A percentile compares a stretch with the other conserved stretches of the same genome.
Evolutionary conservation across 371 early-diverging fungal species (phyloP).

Genomic region (Mucor piriformis): DNA sequence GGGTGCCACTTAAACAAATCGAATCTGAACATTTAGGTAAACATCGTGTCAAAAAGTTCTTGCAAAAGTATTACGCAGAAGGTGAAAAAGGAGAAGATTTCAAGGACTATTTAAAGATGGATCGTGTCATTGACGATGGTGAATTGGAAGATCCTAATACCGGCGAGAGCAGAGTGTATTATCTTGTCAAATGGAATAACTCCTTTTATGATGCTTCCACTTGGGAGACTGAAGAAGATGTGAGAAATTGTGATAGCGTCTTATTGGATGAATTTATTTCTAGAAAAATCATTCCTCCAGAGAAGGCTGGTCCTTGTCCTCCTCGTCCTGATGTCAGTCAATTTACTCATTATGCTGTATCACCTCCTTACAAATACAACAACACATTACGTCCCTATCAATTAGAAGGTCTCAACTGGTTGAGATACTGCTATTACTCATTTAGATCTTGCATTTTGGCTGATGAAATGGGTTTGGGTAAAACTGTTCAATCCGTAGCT

Average conservation of each 20-base stretch:
- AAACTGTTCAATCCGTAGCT: constrained; percentile 82
- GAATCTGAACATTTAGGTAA: constrained; percentile 75
- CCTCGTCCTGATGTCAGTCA: constrained; percentile 56
- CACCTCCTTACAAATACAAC: constrained; percentile 62
- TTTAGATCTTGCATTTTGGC: constrained; percentile 78
- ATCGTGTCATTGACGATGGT: constrained; percentile 87
- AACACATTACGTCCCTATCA: constrained; percentile 76
- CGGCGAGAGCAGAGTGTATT: constrained; percentile 66
- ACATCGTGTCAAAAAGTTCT: constrained; percentile 78
- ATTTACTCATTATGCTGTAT: constrained; percentile 67
- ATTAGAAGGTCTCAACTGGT: constrained; percentile 76
- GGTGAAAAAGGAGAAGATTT: constrained; percentile 60
- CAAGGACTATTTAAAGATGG: constrained; percentile 63
- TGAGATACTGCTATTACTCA: constrained; percentile 72
- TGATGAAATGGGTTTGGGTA: constrained; percentile 88
- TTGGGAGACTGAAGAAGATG: constrained; percentile 82
- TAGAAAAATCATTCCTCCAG: constrained; percentile 50
- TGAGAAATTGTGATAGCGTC: constrained; percentile 55
- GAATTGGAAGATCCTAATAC: constrained; percentile 61
- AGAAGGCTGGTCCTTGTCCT: constrained; percentile 46
- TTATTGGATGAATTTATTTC: constrained; percentile 62
- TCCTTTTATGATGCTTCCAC: constrained; percentile 89
- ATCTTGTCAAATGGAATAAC: constrained; percentile 91
- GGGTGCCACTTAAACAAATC: constrained; percentile 72
- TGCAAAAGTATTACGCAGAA: constrained; percentile 65